phyloP scores from a whole-genome alignment of 306 rosid species.

The Dryas drummondii region DNA sequence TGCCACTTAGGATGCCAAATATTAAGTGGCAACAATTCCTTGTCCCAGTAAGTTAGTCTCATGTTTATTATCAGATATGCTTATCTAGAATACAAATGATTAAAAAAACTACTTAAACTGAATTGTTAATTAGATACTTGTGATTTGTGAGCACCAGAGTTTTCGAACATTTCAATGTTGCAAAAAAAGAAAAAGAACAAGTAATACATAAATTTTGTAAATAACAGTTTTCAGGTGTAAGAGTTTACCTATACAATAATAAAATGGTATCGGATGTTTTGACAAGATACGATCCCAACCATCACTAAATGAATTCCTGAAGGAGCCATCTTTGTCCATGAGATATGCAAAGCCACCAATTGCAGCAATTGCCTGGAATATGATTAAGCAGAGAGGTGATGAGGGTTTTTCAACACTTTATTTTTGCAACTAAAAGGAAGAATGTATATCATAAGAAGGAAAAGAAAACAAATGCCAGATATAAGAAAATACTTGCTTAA shows the following conservation, averaged over 20 bases:
- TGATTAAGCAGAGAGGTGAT: constrained; percentile 9
- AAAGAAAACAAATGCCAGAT: neutral
- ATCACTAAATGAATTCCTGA: constrained; percentile 92
- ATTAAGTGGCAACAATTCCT: neutral
- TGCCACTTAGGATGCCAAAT: neutral
- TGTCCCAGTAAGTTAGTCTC: neutral
- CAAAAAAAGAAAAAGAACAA: neutral
- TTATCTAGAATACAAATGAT: neutral
- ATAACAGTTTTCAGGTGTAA: constrained; percentile 2
- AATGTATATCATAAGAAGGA: neutral
- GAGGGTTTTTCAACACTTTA: neutral
- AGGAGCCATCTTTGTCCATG: constrained; percentile 92
- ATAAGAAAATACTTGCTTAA: neutral
- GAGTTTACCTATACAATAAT: constrained; percentile 83
- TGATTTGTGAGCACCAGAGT: neutral
- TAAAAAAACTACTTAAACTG: neutral
- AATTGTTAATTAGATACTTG: neutral
- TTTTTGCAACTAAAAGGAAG: constrained; percentile 3
- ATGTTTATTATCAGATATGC: neutral
- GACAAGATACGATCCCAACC: constrained; percentile 97
- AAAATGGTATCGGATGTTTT: constrained; percentile 94
- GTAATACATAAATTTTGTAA: constrained; percentile 8
- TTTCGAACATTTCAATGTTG: neutral
- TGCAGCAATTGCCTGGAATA: constrained; percentile 74
- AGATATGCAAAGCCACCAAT: constrained; percentile 87